Conservation (phyloP, 2,329 filamentous ascomycete genomes). For the Drechslerella coelobrocha region DNA sequence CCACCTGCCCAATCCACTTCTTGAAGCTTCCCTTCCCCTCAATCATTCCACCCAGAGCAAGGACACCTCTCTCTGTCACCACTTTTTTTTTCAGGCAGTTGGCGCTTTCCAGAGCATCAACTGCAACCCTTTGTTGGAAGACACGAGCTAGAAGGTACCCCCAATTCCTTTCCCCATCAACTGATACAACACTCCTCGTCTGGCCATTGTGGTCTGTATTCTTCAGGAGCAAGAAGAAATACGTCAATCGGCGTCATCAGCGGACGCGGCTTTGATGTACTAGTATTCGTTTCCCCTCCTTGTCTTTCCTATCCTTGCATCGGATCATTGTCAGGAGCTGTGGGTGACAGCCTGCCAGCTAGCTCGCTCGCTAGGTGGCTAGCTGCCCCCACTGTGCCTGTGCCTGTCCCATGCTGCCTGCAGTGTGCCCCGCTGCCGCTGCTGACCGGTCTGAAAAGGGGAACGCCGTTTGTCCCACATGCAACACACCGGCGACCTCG, state of each 20-base stretch:
- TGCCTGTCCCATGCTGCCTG: constrained; percentile 21
- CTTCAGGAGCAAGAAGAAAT: constrained; percentile 1
- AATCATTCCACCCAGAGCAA: constrained; percentile 7
- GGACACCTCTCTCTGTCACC: neutral
- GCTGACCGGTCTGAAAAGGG: constrained; percentile 26
- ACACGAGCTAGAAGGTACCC: too few relatives aligned
- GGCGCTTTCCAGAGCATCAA: neutral
- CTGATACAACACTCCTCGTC: too few relatives aligned
- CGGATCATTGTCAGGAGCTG: constrained; percentile 46
- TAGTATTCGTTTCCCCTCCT: neutral
- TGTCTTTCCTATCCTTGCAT: constrained; percentile 29
- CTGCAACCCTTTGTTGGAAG: too few relatives aligned
- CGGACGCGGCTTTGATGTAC: constrained; percentile 7
- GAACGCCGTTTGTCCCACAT: constrained; percentile 14
- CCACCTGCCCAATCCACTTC: neutral
- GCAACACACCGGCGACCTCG: constrained; percentile 48
- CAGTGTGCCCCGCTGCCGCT: constrained; percentile 34
- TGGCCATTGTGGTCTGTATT: too few relatives aligned
- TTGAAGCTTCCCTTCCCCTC: constrained; percentile 10
- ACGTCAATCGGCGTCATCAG: constrained; percentile 35
- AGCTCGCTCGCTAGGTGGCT: constrained; percentile 6
- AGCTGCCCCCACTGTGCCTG: constrained; percentile 33
- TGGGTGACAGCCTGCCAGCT: neutral
- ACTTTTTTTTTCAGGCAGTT: neutral
- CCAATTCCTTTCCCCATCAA: too few relatives aligned